A percentile compares a stretch with the other conserved stretches of the same genome.
Evolutionary conservation across 2,329 filamentous ascomycete species (phyloP).

Genomic region (Aspergillus melleus): DNA sequence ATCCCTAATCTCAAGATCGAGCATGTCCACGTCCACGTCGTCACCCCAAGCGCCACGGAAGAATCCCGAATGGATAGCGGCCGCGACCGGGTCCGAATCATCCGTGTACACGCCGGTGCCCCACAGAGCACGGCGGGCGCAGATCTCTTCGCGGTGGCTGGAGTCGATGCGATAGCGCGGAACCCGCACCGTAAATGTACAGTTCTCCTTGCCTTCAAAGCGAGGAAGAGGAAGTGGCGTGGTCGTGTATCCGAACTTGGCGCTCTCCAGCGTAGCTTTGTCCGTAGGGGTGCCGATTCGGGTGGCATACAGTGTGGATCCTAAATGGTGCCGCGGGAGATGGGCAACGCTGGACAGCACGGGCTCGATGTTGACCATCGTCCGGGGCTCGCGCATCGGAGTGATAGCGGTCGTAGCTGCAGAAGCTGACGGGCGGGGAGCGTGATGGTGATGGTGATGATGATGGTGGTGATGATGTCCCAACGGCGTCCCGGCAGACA

Average conservation of each 20-base stretch:
- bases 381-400: conserved; percentile 59
- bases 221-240: conserved; percentile 72
- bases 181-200: conserved; percentile 84
- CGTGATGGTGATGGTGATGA: conserved; percentile 45
- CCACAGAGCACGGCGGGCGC: conserved; percentile 77
- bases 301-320: conserved; percentile 78
- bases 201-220: conserved; percentile 79
- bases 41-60: conserved; percentile 85
- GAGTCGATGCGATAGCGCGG: conserved; percentile 73
- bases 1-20: conserved; percentile 57
- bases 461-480: conserved; percentile 45
- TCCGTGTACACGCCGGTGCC: conserved; percentile 94
- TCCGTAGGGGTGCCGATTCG: conserved; percentile 54
- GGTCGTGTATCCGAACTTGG: conserved; percentile 59
- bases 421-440: conserved; percentile 23
- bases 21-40: conserved; percentile 68
- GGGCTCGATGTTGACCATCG: conserved; percentile 66
- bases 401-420: conserved; percentile 23
- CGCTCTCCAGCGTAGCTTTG: conserved; percentile 43
- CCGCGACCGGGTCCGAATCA: conserved; percentile 89
- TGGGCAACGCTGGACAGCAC: conserved; percentile 71
- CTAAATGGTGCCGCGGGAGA: conserved; percentile 75
- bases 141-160: conserved; percentile 77
- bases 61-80: conserved; percentile 91
- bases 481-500: conserved; percentile 5